A percentile compares a stretch with the other conserved stretches of the same genome.
Evolutionary conservation across 148 eudicot species (phyloP).

Genomic region (Gaultheria prostrata): DNA sequence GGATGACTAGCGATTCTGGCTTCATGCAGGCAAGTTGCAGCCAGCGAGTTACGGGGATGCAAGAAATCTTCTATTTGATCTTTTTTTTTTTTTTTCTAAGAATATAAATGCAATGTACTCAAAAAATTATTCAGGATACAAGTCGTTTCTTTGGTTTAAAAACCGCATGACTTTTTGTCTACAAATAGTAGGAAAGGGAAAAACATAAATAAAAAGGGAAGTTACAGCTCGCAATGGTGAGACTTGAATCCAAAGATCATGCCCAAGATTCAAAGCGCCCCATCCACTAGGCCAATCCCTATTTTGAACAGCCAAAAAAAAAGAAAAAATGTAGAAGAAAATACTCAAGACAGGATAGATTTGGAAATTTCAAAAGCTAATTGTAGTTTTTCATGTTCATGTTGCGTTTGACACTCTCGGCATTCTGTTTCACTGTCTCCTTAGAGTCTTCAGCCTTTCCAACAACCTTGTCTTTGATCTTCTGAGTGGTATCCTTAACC

Average conservation of each 20-base stretch:
- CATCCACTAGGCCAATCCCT: not conserved
- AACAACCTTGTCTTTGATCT: conserved; percentile 51
- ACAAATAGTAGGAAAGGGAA: not conserved
- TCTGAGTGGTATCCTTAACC: conserved; percentile 60
- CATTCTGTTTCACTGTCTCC: conserved; percentile 36
- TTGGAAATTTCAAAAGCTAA: not conserved
- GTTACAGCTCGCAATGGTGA: conserved; percentile 2
- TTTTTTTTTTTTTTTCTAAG: no score
- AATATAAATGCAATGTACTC: not conserved
- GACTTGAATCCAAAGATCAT: not conserved
- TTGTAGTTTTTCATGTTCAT: conserved; percentile 59
- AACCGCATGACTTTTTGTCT: not conserved
- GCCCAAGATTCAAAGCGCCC: not conserved
- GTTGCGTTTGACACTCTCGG: conserved; percentile 35
- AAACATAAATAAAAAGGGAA: not conserved
- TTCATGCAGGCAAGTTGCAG: no score
- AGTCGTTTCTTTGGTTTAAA: not conserved
- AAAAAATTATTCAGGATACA: not conserved
- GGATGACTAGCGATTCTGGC: no score
- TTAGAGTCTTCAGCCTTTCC: conserved; percentile 58
- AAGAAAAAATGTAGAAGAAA: not conserved
- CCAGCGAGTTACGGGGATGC: not conserved
- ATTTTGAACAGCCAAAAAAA: not conserved
- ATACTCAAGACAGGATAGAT: not conserved
- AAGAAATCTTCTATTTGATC: not conserved